These are phyloP conservation scores for Thermoascus crustaceus DNA, from an alignment of 2,329 filamentous ascomycete species.

Conservation along the genomic window DNA sequence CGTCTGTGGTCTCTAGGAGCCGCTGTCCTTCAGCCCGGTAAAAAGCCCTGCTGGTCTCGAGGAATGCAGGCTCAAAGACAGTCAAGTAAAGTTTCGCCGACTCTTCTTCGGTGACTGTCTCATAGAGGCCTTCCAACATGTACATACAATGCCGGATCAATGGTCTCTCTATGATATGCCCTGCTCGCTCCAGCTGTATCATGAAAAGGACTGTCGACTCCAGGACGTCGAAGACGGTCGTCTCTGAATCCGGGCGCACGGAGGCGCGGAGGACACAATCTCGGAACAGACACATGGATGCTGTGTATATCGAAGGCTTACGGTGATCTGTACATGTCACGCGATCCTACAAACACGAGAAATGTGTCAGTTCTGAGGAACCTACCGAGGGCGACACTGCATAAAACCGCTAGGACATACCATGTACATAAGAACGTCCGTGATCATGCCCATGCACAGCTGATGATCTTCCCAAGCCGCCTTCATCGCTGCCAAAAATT, in stretches of 20 bases:
- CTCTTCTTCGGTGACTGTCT: constrained; percentile 69
- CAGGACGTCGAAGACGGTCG: constrained; percentile 62
- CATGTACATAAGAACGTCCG: constrained; percentile 96
- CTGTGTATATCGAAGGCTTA: constrained; percentile 70
- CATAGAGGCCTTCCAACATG: constrained; percentile 86
- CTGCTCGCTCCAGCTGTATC: constrained; percentile 83
- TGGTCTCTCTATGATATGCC: constrained; percentile 76
- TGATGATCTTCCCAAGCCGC: constrained; percentile 83
- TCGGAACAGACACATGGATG: constrained; percentile 79
- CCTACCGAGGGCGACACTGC: not conserved
- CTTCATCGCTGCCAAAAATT: constrained; percentile 68
- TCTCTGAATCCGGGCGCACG: constrained; percentile 34
- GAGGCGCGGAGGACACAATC: constrained; percentile 68
- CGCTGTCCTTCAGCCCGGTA: constrained; percentile 68
- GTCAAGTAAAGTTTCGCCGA: constrained; percentile 74
- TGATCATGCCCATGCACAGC: constrained; percentile 90
- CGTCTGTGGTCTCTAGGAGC: constrained; percentile 69
- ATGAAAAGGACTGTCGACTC: constrained; percentile 80
- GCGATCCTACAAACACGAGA: constrained; percentile 53
- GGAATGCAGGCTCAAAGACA: constrained; percentile 70
- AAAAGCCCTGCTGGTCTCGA: constrained; percentile 62
- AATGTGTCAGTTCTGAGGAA: constrained; percentile 2
- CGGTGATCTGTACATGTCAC: constrained; percentile 67
- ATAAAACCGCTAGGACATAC: constrained; percentile 39
- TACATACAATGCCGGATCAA: constrained; percentile 74